A percentile compares a stretch with the other conserved stretches of the same genome.
phyloP scores from a whole-genome alignment of 2,329 filamentous ascomycete genomes.

The Fonsecaea pugnacius region DNA sequence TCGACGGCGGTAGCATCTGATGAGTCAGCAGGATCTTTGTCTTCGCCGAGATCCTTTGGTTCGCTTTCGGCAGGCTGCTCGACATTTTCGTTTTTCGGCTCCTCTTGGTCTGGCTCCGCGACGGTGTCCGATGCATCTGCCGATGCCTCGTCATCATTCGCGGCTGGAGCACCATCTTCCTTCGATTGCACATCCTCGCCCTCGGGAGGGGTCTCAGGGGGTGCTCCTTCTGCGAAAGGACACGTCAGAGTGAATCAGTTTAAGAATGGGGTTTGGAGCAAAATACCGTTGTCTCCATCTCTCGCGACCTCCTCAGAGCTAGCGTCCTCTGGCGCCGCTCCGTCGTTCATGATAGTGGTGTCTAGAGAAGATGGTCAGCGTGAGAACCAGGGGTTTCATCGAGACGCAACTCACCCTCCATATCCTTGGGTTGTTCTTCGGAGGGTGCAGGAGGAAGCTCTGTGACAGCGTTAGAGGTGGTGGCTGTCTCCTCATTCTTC shows the following conservation, averaged over 20 bases:
- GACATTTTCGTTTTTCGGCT: neutral
- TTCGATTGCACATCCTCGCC: slow-evolving; percentile 35
- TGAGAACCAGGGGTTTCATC: neutral
- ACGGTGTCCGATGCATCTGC: slow-evolving; percentile 15
- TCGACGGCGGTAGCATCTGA: slow-evolving; percentile 13
- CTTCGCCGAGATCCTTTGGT: neutral
- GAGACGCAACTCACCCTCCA: slow-evolving; percentile 24
- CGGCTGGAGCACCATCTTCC: slow-evolving; percentile 25
- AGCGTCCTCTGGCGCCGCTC: neutral
- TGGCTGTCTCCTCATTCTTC: slow-evolving; percentile 27
- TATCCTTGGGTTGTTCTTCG: slow-evolving; percentile 16
- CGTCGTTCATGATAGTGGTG: neutral
- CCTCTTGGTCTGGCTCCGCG: slow-evolving; percentile 7
- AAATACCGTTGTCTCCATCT: slow-evolving; percentile 17
- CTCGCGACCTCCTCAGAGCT: neutral
- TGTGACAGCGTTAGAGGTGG: slow-evolving; percentile 13
- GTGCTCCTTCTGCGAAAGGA: slow-evolving; percentile 20
- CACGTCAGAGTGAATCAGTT: neutral
- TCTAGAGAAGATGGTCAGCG: slow-evolving; percentile 4
- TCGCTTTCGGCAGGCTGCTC: slow-evolving; percentile 9
- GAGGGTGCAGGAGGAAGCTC: slow-evolving; percentile 1
- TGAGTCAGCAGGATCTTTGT: slow-evolving; percentile 11
- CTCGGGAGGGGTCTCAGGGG: slow-evolving; percentile 37
- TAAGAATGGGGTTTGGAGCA: neutral
- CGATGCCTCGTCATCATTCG: slow-evolving; percentile 31